A percentile compares a stretch with the other conserved stretches of the same genome.
These are phyloP conservation scores for Parafenestella ontariensis DNA, from an alignment of 2,329 filamentous ascomycete species.

Conservation along the genomic window DNA sequence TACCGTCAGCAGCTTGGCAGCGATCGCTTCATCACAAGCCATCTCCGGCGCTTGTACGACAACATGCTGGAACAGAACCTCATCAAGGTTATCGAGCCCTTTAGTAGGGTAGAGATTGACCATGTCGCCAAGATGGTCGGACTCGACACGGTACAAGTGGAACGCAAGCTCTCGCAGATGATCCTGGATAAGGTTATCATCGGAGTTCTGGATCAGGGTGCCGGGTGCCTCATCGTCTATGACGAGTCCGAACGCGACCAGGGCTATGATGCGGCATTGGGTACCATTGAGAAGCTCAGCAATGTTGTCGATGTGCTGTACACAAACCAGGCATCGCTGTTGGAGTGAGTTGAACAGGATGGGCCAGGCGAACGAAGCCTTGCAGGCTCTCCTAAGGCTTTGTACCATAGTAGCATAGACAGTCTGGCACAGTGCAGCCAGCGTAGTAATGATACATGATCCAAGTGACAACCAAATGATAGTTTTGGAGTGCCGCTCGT, in stretches of 20 bases:
- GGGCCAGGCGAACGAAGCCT: background rate
- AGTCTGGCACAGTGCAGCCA: constrained; percentile 22
- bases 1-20: constrained; percentile 94
- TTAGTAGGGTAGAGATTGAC: constrained; percentile 93
- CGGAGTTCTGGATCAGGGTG: constrained; percentile 94
- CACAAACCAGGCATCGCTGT: constrained; percentile 93
- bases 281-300: constrained; percentile 96
- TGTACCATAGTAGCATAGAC: constrained; percentile 46
- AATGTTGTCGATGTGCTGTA: constrained; percentile 97
- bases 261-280: constrained; percentile 90
- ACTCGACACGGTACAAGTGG: constrained; percentile 93
- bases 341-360: constrained; percentile 70
- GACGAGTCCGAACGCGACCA: constrained; percentile 94
- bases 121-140: constrained; percentile 98
- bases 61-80: constrained; percentile 99
- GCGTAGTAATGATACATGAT: constrained; percentile 24
- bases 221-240: constrained; percentile 96
- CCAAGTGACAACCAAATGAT: background rate
- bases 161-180: constrained; percentile 99
- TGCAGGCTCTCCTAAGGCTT: constrained; percentile 11
- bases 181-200: constrained; percentile 99
- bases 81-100: constrained; percentile 99
- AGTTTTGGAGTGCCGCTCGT: background rate
- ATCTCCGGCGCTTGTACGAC: constrained; percentile 94
- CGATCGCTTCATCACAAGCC: constrained; percentile 95